Evolutionary conservation across 108 stramenopile species (phyloP).

Genomic region (Conticribra guillardii): DNA sequence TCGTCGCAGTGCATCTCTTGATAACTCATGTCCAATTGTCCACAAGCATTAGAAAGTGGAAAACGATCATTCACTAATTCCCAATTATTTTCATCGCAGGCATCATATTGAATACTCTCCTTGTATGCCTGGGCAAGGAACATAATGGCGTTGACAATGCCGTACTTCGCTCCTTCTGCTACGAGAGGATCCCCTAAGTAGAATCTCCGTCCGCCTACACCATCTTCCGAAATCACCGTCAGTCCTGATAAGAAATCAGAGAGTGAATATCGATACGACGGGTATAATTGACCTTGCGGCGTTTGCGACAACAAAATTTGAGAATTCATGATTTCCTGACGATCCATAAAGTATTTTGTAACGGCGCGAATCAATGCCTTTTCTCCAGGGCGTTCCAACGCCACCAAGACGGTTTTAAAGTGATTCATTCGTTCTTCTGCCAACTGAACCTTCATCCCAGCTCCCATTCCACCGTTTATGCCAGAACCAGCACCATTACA

Average conservation of each 20-base stretch:
- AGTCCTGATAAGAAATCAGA: constrained; percentile 41
- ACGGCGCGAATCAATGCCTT: constrained; percentile 34
- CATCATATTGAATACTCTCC: constrained; percentile 52
- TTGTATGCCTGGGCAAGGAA: constrained; percentile 50
- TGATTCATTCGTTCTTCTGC: constrained; percentile 23
- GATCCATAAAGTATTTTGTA: constrained; percentile 26
- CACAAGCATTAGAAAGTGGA: constrained; percentile 43
- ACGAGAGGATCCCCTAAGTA: constrained; percentile 32
- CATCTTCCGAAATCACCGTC: constrained; percentile 29
- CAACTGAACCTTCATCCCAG: constrained; percentile 8
- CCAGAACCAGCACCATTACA: constrained; percentile 17
- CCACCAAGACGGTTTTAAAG: constrained; percentile 31
- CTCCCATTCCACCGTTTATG: constrained; percentile 21
- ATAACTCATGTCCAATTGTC: constrained; percentile 43
- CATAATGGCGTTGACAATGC: constrained; percentile 40
- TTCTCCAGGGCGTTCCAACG: constrained; percentile 42
- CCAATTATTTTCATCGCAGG: constrained; percentile 55
- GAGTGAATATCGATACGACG: constrained; percentile 39
- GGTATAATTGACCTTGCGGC: constrained; percentile 43
- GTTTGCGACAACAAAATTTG: constrained; percentile 36
- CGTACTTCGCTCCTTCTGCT: constrained; percentile 31
- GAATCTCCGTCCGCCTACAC: constrained; percentile 34
- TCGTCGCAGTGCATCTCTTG: constrained; percentile 45
- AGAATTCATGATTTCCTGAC: constrained; percentile 13
- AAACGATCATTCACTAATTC: constrained; percentile 39